These are phyloP conservation scores for Candida cerambycidarum DNA, from an alignment of 805 yeast species.

Conservation along the genomic window DNA sequence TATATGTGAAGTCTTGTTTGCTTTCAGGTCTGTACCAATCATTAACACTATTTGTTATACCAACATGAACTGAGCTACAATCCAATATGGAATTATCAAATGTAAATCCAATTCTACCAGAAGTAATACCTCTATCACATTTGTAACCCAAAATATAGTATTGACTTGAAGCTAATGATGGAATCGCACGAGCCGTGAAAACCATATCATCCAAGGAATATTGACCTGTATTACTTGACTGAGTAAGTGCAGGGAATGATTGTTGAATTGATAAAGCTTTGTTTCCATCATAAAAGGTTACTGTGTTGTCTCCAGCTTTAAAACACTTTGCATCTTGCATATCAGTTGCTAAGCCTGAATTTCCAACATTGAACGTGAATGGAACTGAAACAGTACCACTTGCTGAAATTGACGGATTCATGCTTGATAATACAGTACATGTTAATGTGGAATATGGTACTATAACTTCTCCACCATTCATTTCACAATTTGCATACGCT, in stretches of 20 bases:
- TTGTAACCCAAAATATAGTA: constrained; percentile 14
- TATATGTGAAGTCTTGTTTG: constrained; percentile 6
- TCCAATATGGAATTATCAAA: constrained; percentile 16
- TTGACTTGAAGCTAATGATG: constrained; percentile 14
- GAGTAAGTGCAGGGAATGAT: constrained; percentile 10
- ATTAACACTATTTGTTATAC: constrained; percentile 22
- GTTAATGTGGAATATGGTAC: constrained; percentile 17
- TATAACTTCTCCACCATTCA: constrained; percentile 17
- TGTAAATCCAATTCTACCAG: constrained; percentile 23
- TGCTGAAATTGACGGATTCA: constrained; percentile 15
- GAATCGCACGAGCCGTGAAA: constrained; percentile 12
- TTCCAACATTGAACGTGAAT: constrained; percentile 21
- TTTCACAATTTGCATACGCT: constrained; percentile 23
- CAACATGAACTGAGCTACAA: constrained; percentile 21
- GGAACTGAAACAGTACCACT: constrained; percentile 23
- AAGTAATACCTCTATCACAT: constrained; percentile 22
- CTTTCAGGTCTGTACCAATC: constrained; percentile 21
- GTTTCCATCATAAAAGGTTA: constrained; percentile 18
- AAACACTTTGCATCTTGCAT: constrained; percentile 19
- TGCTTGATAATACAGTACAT: constrained; percentile 19
- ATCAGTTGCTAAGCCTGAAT: constrained; percentile 18
- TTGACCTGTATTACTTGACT: too few relatives aligned
- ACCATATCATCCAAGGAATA: too few relatives aligned
- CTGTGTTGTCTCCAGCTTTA: constrained; percentile 21
- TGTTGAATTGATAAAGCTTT: constrained; percentile 14